Evolutionary conservation across 306 rosid species (phyloP), one percentile per base, ranked within the genome.

Genomic region (Begonia masoniana): DNA sequence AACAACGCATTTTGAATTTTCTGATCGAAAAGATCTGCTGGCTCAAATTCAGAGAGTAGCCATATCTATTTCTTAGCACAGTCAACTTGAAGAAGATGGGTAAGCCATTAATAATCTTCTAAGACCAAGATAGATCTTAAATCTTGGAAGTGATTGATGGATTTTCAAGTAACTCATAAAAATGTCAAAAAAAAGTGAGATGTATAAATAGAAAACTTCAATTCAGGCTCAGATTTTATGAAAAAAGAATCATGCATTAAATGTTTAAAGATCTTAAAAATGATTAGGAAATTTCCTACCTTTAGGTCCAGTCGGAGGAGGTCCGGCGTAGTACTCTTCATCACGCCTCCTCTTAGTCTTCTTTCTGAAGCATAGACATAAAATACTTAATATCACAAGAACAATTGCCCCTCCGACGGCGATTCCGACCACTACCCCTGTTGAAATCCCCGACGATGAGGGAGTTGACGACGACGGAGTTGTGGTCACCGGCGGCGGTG

Each of bases 401-500:
- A 91, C n/a, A 47, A 70, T 79, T 17, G 79, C 88, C 0, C 79
- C 96, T 3, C 92, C 96, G 0, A 75, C 61, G 41, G 97, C 96
- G 56, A 85, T 79, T 51, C 88, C 96, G 4, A 86, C 84, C 4
- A 91, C 71, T 1, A 75, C 71, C 5, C 84, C 86, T 6, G 79
- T 76, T 0, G 84, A 74, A 48, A 78, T 23, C 10, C 58, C 35
- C 77, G 91, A 55, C 31, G 84, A 39, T 0, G 91, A 57, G 0
- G 85, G 50, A 0, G 87, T 21, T 2, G 81, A 7, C 0, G 84
- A 14, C 51, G 66, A 24, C n/a, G 65, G 13, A 1, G 39, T 7
- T 8, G 57, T 15, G 13, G 36, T 43, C 7, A 10, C 62, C 7
- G 13, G 16, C 17, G 67, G 68, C 17, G 79, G 74, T 2, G 62